Conservation (phyloP, 2,329 filamentous ascomycete genomes). For the Fusarium sp. region DNA sequence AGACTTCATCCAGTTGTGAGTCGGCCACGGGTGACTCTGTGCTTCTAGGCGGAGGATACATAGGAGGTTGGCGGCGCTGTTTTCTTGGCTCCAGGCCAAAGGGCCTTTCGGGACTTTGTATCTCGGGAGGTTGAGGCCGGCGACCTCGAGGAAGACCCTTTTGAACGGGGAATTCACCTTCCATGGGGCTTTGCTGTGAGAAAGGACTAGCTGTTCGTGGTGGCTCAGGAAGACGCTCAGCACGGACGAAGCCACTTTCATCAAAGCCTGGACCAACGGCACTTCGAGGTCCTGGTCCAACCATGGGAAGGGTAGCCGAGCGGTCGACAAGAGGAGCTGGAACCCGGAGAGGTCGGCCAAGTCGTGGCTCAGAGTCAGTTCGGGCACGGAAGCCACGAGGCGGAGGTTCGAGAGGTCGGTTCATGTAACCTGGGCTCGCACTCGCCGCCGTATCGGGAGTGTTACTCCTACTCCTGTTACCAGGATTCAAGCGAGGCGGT, state of each 20-base stretch:
- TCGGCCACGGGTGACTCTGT: constrained; percentile 5
- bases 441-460: neutral
- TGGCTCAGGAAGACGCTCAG: constrained; percentile 30
- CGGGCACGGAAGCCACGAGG: constrained; percentile 44
- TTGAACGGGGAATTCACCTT: constrained; percentile 49
- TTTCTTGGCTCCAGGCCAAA: constrained; percentile 38
- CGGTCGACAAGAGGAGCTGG: constrained; percentile 35
- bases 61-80: constrained; percentile 37
- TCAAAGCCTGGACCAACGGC: constrained; percentile 40
- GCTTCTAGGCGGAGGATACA: constrained; percentile 35
- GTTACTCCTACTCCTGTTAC: constrained; percentile 19
- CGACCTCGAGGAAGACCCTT: constrained; percentile 52
- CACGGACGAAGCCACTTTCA: constrained; percentile 33
- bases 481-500: constrained; percentile 23
- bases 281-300: constrained; percentile 26
- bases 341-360: constrained; percentile 39
- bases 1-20: constrained; percentile 1
- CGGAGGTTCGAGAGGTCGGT: constrained; percentile 39
- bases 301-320: constrained; percentile 11
- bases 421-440: constrained; percentile 32
- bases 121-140: constrained; percentile 30
- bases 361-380: constrained; percentile 38
- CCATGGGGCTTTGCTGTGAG: constrained; percentile 39
- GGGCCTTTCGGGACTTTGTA: neutral
- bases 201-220: constrained; percentile 44